phyloP scores from a whole-genome alignment of 1,284 basidiomycete species.

The Agroathelia rolfsii region DNA sequence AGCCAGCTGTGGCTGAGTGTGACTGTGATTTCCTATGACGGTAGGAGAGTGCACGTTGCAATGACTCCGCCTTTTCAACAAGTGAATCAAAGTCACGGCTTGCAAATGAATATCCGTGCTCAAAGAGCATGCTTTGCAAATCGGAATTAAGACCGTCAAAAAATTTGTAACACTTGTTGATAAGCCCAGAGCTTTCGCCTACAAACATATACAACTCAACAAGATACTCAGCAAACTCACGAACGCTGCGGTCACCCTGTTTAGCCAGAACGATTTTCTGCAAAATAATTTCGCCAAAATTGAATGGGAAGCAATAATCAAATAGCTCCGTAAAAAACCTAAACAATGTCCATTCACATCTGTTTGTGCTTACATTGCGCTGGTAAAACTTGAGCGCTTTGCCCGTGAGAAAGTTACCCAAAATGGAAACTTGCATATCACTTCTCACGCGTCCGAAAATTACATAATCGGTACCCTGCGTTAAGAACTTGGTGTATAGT shows the following conservation, averaged over 20 bases:
- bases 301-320: constrained; percentile 32
- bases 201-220: too few relatives aligned
- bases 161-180: too few relatives aligned
- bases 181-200: too few relatives aligned
- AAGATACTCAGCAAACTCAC: too few relatives aligned
- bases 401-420: constrained; percentile 22
- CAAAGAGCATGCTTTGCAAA: too few relatives aligned
- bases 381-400: constrained; percentile 31
- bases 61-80: too few relatives aligned
- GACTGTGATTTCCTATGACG: too few relatives aligned
- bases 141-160: too few relatives aligned
- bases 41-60: too few relatives aligned
- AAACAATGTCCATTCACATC: constrained; percentile 13
- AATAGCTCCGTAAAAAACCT: constrained; percentile 28
- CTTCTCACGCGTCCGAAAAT: constrained; percentile 15
- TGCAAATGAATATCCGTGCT: too few relatives aligned
- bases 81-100: too few relatives aligned
- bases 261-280: constrained; percentile 9
- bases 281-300: constrained; percentile 20
- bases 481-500: constrained; percentile 22
- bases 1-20: too few relatives aligned
- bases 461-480: constrained; percentile 21
- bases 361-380: constrained; percentile 18
- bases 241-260: constrained; percentile 13
- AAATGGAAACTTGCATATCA: constrained; percentile 15